Percentiles rank a stretch among this genome's conserved stretches.
phyloP scores from a whole-genome alignment of 345 rosid species.

The Citrus glauca region DNA sequence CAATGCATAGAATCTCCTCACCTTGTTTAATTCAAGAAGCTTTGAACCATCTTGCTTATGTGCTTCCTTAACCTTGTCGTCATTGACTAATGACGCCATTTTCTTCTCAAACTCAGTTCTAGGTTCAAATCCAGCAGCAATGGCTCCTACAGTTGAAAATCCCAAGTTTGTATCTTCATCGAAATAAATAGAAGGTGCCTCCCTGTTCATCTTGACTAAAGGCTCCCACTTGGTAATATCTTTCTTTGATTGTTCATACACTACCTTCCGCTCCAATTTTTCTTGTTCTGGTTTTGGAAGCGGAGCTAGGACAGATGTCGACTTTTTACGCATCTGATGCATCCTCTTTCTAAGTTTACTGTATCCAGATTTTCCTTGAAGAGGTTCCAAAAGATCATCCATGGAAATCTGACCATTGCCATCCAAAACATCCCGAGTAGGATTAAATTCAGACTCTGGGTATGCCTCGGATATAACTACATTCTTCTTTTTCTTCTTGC shows the following conservation, averaged over 20 bases:
- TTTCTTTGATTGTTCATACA: slow-evolving; percentile 52
- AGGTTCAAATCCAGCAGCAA: slow-evolving; percentile 89
- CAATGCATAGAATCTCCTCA: slow-evolving; percentile 13
- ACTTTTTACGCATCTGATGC: slow-evolving; percentile 43
- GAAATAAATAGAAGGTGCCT: slow-evolving; percentile 74
- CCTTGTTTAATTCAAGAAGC: slow-evolving; percentile 90
- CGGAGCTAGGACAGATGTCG: slow-evolving; percentile 67
- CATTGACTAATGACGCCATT: slow-evolving; percentile 71
- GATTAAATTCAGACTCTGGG: slow-evolving; percentile 91
- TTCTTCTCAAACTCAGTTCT: slow-evolving; percentile 90
- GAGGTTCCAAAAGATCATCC: slow-evolving; percentile 66
- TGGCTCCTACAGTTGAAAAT: slow-evolving; percentile 88
- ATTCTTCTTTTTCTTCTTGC: slow-evolving; percentile 50
- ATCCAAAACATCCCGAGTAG: slow-evolving; percentile 74
- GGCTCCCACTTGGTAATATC: slow-evolving; percentile 75
- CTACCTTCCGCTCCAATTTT: slow-evolving; percentile 72
- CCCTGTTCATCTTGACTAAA: slow-evolving; percentile 77
- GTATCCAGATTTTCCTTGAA: slow-evolving; percentile 60
- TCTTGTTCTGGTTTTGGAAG: slow-evolving; percentile 67
- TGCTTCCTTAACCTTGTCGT: slow-evolving; percentile 63
- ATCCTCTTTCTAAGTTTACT: slow-evolving; percentile 51
- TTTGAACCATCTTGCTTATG: slow-evolving; percentile 76
- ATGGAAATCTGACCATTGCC: slow-evolving; percentile 54
- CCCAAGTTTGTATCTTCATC: slow-evolving; percentile 64
- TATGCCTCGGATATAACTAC: slow-evolving; percentile 61